Base-by-base conservation (phyloP, 495 filamentous ascomycete species). In the Hypomontagnella submonticulosa region DNA sequence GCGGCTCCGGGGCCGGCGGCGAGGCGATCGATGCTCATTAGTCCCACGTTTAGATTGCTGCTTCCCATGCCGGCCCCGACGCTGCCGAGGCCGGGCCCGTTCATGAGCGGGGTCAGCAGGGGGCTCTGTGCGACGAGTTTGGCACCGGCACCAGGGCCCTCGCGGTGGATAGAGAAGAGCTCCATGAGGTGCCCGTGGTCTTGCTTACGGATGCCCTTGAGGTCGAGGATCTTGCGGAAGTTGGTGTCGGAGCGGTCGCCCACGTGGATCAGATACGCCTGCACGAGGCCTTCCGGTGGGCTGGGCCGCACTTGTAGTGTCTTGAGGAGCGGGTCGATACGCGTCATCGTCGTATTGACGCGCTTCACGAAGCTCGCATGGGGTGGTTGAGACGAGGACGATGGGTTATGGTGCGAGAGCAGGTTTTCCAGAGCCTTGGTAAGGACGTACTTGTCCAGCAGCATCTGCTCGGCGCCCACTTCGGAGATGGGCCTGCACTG, bases 401-500 rank as follows among this genome's bases (percentile, higher is more conserved):
- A 69, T 9, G 68, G 68, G 58, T 69, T 74, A 66, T 85, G 86
- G 57, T 87, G 79, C 0, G 83, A 87, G 10, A 90, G 75, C 12
- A 94, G 80, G 42, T 85, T 87, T 52, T 85, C 82, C 49, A 97
- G 88, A 12, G 87, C 85, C 68, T 95, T 92, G 63, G 93, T 97
- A 5, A 98, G 84, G 27, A 90, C 90, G 72, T 98, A 97, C 49
- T 90, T 89, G 73, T 99, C 96, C 3, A 99, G 86, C 5, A 99
- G 84, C 93, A 99, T 97, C 87, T 96, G 95, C 77, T 99, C 96
- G n/a, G 95, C 95, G 19, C 93, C 95, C 47, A 92, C 92, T 75
- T 97, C 94, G 12, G 91, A 91, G 53, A 99, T 87, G 15, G 95
- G 95, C 61, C 84, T 88, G 78, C 92, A 96, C 71, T 92, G 90